Percentiles rank a stretch among this genome's conserved stretches.
Evolutionary conservation across 1,284 basidiomycete species (phyloP).

Genomic region (Psilocybe mexicana): DNA sequence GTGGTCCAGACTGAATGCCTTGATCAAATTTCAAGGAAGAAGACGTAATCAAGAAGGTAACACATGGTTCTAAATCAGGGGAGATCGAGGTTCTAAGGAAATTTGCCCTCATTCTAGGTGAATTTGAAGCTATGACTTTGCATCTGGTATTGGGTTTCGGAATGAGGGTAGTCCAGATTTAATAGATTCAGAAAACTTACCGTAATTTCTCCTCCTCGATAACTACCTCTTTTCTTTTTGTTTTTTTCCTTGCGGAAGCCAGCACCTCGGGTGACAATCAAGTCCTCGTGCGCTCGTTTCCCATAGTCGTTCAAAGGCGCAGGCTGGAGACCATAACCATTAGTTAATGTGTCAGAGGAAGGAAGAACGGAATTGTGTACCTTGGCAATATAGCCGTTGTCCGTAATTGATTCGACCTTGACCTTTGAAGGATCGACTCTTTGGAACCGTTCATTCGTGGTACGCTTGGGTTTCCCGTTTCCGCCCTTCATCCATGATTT

Average conservation of each 20-base stretch:
- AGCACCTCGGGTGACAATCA: constrained; percentile 91
- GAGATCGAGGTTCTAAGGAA: background rate
- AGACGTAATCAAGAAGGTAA: no score
- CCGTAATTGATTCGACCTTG: constrained; percentile 62
- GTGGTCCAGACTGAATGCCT: no score
- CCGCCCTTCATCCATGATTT: constrained; percentile 28
- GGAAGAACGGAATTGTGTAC: constrained; percentile 37
- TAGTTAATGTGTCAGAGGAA: background rate
- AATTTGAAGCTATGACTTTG: constrained; percentile 87
- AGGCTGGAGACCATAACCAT: constrained; percentile 39
- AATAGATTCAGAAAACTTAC: constrained; percentile 43
- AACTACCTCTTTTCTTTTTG: constrained; percentile 97
- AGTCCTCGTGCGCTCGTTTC: constrained; percentile 79
- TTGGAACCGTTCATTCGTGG: constrained; percentile 71
- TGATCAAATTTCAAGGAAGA: no score
- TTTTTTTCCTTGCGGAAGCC: constrained; percentile 99
- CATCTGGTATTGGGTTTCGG: constrained; percentile 49
- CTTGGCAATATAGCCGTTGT: constrained; percentile 86
- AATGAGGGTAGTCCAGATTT: background rate
- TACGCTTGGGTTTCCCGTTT: constrained; percentile 38
- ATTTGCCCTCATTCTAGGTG: constrained; percentile 27
- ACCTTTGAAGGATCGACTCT: constrained; percentile 78
- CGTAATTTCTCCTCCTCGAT: constrained; percentile 90
- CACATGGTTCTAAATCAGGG: background rate
- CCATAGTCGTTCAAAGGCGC: constrained; percentile 83